A percentile compares a stretch with the other conserved stretches of the same genome.
phyloP scores from a whole-genome alignment of 2,329 filamentous ascomycete species.

The Chaetomiaceae sp. region DNA sequence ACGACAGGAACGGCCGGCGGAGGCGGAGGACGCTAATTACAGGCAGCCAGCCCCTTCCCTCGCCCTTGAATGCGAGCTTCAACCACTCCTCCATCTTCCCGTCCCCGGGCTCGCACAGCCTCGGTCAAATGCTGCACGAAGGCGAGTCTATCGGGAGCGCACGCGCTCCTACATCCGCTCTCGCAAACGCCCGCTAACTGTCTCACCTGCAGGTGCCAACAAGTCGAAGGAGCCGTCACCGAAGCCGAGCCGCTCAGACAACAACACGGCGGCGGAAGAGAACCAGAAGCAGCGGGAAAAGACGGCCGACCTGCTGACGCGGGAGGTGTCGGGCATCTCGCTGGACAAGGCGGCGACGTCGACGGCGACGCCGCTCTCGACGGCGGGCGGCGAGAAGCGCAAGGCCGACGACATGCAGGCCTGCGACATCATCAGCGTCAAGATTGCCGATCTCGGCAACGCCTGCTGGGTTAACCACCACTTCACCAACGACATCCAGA shows the following conservation, averaged over 20 bases:
- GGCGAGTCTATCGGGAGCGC: slow-evolving; percentile 42
- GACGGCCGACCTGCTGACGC: slow-evolving; percentile 84
- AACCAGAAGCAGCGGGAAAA: slow-evolving; percentile 82
- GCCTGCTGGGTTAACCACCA: slow-evolving; percentile 98
- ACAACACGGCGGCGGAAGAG: slow-evolving; percentile 44
- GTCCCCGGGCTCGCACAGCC: slow-evolving; percentile 61
- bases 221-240: slow-evolving; percentile 40
- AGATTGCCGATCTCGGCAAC: slow-evolving; percentile 97
- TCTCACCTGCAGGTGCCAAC: slow-evolving; percentile 27
- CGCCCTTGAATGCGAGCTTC: slow-evolving; percentile 88
- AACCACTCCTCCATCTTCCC: slow-evolving; percentile 68
- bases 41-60: slow-evolving; percentile 91
- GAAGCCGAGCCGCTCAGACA: slow-evolving; percentile 39
- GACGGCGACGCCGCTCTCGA: slow-evolving; percentile 38
- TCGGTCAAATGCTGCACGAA: slow-evolving; percentile 79
- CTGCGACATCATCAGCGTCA: slow-evolving; percentile 84
- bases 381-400: slow-evolving; percentile 57
- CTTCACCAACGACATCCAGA: slow-evolving; percentile 99
- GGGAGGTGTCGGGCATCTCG: slow-evolving; percentile 91
- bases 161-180: no score
- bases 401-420: slow-evolving; percentile 50
- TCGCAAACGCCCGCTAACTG: not conserved
- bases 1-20: slow-evolving; percentile 84
- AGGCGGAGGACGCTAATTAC: slow-evolving; percentile 91
- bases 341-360: slow-evolving; percentile 82